phyloP scores from a whole-genome alignment of 129 eudicot species.

The Escallonia rubra region DNA sequence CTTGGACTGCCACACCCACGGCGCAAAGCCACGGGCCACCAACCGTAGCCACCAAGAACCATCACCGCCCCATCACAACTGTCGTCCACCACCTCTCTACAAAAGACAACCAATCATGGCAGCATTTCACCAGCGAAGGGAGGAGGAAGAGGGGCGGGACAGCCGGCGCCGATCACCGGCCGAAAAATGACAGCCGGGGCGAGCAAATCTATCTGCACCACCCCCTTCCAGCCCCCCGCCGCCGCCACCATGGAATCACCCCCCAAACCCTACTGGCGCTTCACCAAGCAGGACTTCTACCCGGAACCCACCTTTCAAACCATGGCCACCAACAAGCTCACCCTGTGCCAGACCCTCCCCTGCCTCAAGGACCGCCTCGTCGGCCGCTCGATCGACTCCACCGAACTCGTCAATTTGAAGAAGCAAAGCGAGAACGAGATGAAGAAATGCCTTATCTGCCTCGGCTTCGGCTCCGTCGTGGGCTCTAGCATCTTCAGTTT shows the following conservation, averaged over 20 bases:
- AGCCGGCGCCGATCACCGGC: no score
- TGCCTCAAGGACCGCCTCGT: constrained; percentile 62
- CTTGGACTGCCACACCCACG: no score
- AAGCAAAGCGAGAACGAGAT: constrained; percentile 59
- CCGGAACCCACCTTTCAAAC: constrained; percentile 68
- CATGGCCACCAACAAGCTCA: constrained; percentile 38
- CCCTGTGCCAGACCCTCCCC: constrained; percentile 42
- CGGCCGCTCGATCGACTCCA: constrained; percentile 57
- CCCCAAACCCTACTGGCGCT: constrained; percentile 61
- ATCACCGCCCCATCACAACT: no score
- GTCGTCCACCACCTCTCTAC: no score
- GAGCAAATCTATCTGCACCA: no score
- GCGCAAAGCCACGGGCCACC: no score
- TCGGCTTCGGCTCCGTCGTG: constrained; percentile 76
- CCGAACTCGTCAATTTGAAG: constrained; percentile 42
- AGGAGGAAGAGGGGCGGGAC: no score
- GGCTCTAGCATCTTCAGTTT: constrained; percentile 78
- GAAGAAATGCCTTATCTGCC: constrained; percentile 61
- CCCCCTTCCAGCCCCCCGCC: constrained; percentile 12
- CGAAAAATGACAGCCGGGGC: no score
- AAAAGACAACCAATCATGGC: no score
- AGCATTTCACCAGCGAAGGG: no score
- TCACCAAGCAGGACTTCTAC: constrained; percentile 64
- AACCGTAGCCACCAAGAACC: no score
- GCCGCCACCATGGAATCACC: constrained; percentile 16